Evolutionary conservation across 139 green algal genomes (phyloP), one percentile per base, ranked within the genome.

Genomic region (Zygnema circumcarinatum): DNA sequence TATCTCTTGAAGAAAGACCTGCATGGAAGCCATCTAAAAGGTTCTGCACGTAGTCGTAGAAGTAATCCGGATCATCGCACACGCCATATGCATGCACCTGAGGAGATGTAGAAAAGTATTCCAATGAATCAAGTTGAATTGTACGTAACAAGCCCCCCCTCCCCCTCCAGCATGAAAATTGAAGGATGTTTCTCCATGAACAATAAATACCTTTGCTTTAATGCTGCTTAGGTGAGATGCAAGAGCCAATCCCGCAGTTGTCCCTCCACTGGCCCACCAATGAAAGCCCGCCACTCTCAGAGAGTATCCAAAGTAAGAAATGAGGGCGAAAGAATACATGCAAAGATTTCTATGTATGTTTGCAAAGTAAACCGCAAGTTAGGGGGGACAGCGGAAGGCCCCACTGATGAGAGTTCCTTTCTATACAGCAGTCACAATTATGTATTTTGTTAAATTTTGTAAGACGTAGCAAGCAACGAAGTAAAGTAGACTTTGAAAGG

Each of bases 31-130:
- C 93, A 16, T 88, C 74, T 1, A 96, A 84, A 53, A 98, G 89
- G 0, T 76, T 92, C 38, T 97, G 91, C 0, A 96, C 92, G 76
- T 92, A 96, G 25, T 92, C 74, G 79, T 98, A 97, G 56, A 98
- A 98, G 86, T 98, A 98, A 0, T 93, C 82, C 0, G 86, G 79
- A 42, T 92, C 83, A 76, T 98, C 96, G 42, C 96, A 98, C 29
- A 98, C 96, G 0, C 83, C 83, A 67, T 91, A 92, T 1, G 29
- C 88, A 38, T 95, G 96, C 0, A 94, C 94, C 38, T 94, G 93
- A 29, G n/a, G n/a, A n/a, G 75, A 83, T 22, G 36, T 22, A 21
- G 38, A 35, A 0, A 72, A 72, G 56, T 29, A 72, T 72, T 29
- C 29, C 56, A n/a, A 29, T 29, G 56, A n/a, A n/a, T 29, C 56